phyloP scores from a whole-genome alignment of 129 eudicot genomes.

The Arctium lappa region DNA sequence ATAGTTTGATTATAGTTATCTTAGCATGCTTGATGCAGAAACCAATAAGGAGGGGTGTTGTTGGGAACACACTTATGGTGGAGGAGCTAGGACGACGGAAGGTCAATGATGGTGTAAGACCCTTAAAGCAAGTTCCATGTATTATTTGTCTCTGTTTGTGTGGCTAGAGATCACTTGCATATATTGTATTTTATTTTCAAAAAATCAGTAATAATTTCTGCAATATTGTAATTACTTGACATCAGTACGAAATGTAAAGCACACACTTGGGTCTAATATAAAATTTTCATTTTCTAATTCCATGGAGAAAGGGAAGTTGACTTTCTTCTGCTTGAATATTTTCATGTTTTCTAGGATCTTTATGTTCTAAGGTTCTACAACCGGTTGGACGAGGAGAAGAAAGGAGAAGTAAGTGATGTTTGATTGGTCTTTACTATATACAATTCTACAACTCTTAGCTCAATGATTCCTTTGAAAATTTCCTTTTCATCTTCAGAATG shows the following conservation, averaged over 20 bases:
- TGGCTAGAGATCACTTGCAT: neutral
- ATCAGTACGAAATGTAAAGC: neutral
- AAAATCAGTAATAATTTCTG: neutral
- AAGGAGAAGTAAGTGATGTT: slow-evolving; percentile 85
- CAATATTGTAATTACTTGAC: neutral
- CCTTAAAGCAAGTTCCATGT: slow-evolving; percentile 6
- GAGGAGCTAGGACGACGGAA: slow-evolving; percentile 77
- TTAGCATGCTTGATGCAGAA: slow-evolving; percentile 53
- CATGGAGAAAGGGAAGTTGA: neutral
- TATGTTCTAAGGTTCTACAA: slow-evolving; percentile 86
- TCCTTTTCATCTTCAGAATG: neutral
- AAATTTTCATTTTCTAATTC: neutral
- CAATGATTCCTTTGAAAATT: neutral
- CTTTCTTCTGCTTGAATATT: neutral
- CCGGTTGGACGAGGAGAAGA: slow-evolving; percentile 84
- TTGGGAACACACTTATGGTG: slow-evolving; percentile 79
- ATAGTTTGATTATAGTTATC: slow-evolving; percentile 2
- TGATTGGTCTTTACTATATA: neutral
- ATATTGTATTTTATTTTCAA: neutral
- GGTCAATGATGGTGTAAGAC: slow-evolving; percentile 71
- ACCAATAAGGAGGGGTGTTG: slow-evolving; percentile 82
- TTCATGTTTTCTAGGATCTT: slow-evolving; percentile 52
- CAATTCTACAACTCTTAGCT: neutral
- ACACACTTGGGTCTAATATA: neutral
- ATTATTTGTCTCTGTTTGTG: neutral